These are phyloP conservation scores for Osmanthus fragrans DNA, from an alignment of 257 asterid species.

Conservation along the genomic window DNA sequence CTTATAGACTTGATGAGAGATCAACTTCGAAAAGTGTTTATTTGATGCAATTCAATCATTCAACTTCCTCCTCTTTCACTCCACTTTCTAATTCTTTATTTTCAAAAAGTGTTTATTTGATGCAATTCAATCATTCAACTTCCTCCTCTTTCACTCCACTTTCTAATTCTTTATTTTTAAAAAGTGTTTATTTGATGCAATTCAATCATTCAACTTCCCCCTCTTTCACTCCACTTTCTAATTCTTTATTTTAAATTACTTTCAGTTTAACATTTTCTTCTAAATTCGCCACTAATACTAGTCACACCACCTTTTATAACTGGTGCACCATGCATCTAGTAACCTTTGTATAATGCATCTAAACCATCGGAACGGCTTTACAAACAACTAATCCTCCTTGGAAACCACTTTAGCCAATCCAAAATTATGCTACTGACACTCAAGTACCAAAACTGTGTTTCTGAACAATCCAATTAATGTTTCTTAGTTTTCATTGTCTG, in stretches of 20 bases:
- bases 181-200: no score
- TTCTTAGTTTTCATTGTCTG: neutral
- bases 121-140: no score
- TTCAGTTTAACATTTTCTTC: neutral
- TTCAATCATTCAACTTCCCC: no score
- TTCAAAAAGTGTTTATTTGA: no score
- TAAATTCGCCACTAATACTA: neutral
- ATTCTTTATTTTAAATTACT: neutral
- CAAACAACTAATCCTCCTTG: neutral
- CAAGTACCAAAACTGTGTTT: neutral
- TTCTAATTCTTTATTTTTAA: neutral
- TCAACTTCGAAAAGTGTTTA: no score
- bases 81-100: no score
- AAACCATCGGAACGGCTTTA: neutral
- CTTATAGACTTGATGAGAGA: no score
- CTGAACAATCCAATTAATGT: neutral
- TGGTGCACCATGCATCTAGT: neutral
- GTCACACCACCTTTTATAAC: neutral
- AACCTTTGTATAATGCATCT: neutral
- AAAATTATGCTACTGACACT: neutral
- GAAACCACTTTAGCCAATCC: neutral
- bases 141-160: no score
- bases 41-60: no score
- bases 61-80: no score
- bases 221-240: no score